phyloP scores from a whole-genome alignment of 208 protist genomes.

The Leishmania lainsoni region DNA sequence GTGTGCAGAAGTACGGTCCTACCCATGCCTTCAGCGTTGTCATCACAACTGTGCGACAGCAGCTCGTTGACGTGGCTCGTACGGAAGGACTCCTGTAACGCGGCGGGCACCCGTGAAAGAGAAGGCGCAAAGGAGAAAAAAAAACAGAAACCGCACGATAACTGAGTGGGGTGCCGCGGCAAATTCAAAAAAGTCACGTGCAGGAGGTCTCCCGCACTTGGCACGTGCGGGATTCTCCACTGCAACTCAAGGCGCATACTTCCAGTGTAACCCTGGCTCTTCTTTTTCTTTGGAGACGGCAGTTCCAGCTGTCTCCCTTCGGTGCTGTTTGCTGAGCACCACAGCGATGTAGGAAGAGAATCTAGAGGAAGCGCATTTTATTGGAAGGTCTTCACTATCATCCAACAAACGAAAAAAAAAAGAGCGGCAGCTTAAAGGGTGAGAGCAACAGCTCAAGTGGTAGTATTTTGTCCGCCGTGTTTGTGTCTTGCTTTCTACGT shows the following conservation, averaged over 20 bases:
- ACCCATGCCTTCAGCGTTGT: constrained; percentile 61
- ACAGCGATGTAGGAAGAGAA: neutral
- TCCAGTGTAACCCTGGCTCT: neutral
- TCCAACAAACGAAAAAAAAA: neutral
- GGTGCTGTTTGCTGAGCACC: neutral
- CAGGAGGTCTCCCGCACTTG: neutral
- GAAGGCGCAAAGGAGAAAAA: neutral
- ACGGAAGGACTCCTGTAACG: constrained; percentile 52
- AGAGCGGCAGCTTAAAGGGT: neutral
- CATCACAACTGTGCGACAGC: constrained; percentile 66
- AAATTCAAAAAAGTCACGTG: neutral
- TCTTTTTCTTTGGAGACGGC: neutral
- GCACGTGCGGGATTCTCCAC: neutral
- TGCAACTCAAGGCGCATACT: neutral
- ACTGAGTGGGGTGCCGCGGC: neutral
- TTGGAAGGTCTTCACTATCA: neutral
- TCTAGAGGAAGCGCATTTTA: too few relatives aligned
- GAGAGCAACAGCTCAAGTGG: neutral
- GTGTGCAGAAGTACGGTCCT: constrained; percentile 77
- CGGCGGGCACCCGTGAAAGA: neutral
- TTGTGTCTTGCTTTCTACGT: neutral
- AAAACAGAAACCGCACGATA: neutral
- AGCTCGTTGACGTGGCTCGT: constrained; percentile 68
- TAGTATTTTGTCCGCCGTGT: neutral
- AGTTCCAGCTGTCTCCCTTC: neutral